Evolutionary conservation across 371 early-diverging fungal species (phyloP).

Genomic region (Parasitella parasitica): DNA sequence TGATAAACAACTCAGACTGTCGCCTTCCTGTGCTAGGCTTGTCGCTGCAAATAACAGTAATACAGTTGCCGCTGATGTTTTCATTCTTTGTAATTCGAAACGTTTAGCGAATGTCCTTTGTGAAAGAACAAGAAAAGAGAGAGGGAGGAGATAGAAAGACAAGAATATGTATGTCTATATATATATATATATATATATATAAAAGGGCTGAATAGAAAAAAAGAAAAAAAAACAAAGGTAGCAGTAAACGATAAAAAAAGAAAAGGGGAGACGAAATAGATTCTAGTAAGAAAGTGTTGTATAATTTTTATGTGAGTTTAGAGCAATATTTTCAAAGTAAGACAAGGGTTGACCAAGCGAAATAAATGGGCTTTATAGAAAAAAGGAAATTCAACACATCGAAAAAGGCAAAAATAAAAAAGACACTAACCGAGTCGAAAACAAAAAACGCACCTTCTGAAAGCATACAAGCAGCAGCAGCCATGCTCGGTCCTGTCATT

Average conservation of each 20-base stretch:
- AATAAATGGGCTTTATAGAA: not conserved
- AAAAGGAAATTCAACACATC: not conserved
- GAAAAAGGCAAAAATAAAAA: no score
- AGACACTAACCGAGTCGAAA: no score
- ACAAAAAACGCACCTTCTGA: no score
- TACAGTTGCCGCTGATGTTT: not conserved
- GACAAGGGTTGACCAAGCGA: not conserved
- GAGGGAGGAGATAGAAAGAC: not conserved
- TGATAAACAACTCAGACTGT: conserved; percentile 24
- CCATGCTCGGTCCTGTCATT: no score
- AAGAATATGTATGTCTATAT: not conserved
- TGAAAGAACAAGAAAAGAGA: not conserved
- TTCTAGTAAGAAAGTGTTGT: not conserved
- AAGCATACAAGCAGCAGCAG: no score
- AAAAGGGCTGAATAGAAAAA: not conserved
- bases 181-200: not conserved
- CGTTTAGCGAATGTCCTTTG: not conserved
- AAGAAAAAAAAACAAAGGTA: not conserved
- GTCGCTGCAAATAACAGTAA: conserved; percentile 4
- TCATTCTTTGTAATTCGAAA: not conserved
- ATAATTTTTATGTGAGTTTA: not conserved
- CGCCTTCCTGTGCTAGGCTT: not conserved
- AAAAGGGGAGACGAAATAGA: conserved; percentile 7
- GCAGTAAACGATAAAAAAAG: conserved; percentile 1
- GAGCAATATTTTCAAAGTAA: not conserved